phyloP scores from a whole-genome alignment of 2,329 filamentous ascomycete species.

The Penicillium sp. region DNA sequence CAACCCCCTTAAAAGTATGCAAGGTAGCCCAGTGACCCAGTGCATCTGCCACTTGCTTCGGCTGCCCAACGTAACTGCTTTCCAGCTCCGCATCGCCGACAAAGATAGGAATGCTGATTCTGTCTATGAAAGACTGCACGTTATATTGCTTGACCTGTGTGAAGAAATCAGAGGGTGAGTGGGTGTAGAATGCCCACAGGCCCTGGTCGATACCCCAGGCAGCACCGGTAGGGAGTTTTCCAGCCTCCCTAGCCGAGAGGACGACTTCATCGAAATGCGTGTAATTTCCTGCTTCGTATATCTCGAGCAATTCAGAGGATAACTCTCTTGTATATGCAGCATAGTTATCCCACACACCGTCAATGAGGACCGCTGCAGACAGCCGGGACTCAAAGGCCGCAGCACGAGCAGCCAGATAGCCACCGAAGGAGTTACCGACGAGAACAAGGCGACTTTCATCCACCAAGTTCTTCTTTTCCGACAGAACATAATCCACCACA shows the following conservation, averaged over 20 bases:
- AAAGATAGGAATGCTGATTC: conserved; percentile 27
- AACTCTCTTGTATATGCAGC: conserved; percentile 1
- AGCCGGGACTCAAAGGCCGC: conserved; percentile 46
- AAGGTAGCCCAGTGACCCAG: conserved; percentile 22
- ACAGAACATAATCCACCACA: background rate
- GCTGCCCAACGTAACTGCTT: conserved; percentile 19
- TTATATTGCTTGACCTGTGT: background rate
- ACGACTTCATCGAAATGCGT: background rate
- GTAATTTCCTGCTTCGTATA: background rate
- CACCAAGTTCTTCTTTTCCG: background rate
- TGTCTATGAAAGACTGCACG: background rate
- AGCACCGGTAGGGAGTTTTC: conserved; percentile 12
- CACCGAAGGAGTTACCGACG: background rate
- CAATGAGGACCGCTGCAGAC: conserved; percentile 42
- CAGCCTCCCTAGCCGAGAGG: background rate
- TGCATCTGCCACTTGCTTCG: conserved; percentile 16
- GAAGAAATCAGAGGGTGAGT: conserved; percentile 32
- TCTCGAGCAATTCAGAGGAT: conserved; percentile 10
- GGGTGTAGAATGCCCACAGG: conserved; percentile 36
- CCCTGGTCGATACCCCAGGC: conserved; percentile 40
- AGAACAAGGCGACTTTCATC: background rate
- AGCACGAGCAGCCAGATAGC: background rate
- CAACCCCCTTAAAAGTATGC: conserved; percentile 21
- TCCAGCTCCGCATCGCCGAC: conserved; percentile 26
- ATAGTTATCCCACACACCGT: conserved; percentile 40